Percentiles rank a stretch among this genome's conserved stretches.
These are phyloP conservation scores for Fusarium pseudoanthophilum DNA, from an alignment of 2,329 filamentous ascomycete genomes.

Conservation along the genomic window DNA sequence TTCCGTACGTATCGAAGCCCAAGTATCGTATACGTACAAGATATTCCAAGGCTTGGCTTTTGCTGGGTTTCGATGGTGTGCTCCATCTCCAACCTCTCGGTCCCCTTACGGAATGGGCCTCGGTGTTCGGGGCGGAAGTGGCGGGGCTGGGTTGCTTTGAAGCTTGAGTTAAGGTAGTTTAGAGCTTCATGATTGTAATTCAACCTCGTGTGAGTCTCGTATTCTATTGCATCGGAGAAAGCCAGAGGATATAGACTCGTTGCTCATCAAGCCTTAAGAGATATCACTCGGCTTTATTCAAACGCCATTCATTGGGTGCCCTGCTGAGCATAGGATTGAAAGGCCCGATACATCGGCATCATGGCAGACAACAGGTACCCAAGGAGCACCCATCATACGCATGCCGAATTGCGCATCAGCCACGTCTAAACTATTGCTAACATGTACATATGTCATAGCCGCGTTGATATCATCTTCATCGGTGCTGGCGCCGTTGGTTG, in stretches of 20 bases:
- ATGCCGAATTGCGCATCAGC: neutral
- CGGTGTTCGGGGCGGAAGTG: conserved; percentile 22
- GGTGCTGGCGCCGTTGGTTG: conserved; percentile 78
- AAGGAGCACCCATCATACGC: neutral
- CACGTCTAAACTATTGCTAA: conserved; percentile 12
- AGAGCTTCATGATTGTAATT: neutral
- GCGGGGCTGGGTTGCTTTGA: conserved; percentile 25
- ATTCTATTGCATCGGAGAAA: neutral
- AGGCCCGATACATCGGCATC: neutral
- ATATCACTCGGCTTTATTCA: neutral
- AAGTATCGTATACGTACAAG: neutral
- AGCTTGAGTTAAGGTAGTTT: neutral
- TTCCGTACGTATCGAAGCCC: neutral
- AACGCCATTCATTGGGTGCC: neutral
- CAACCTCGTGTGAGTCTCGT: conserved; percentile 12
- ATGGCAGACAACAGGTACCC: conserved; percentile 34
- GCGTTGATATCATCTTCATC: conserved; percentile 70
- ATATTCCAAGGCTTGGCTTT: conserved; percentile 9
- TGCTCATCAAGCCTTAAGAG: neutral
- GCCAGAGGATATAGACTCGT: neutral
- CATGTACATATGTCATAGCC: conserved; percentile 16
- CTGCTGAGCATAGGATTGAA: conserved; percentile 1
- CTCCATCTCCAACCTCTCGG: conserved; percentile 29
- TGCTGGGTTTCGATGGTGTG: conserved; percentile 30
- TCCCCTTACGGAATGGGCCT: conserved; percentile 22